phyloP scores from a whole-genome alignment of 331 rosid species.

The Acacia concinna region DNA sequence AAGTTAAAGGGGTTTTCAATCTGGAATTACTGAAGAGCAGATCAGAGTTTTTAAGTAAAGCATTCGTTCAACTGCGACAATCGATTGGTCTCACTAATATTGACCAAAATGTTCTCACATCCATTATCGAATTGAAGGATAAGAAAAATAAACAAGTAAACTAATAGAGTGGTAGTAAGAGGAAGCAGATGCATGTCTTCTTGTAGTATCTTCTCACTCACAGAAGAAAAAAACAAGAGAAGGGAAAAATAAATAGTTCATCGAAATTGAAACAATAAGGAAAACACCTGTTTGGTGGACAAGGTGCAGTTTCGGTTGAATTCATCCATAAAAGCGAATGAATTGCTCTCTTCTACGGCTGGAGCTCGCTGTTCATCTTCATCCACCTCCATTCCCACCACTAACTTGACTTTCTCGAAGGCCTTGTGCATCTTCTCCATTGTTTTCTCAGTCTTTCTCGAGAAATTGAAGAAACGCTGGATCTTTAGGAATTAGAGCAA shows the following conservation, averaged over 20 bases:
- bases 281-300: slow-evolving; percentile 72
- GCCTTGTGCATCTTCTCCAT: slow-evolving; percentile 89
- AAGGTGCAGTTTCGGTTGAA: slow-evolving; percentile 83
- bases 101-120: slow-evolving; percentile 10
- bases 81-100: not conserved
- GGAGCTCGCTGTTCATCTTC: slow-evolving; percentile 55
- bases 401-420: slow-evolving; percentile 76
- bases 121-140: not conserved
- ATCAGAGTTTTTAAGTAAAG: slow-evolving; percentile 18
- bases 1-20: not conserved
- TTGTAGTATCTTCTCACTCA: not conserved
- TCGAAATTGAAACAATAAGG: not conserved
- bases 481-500: slow-evolving; percentile 30
- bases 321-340: slow-evolving; percentile 72
- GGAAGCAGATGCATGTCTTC: not conserved
- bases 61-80: not conserved
- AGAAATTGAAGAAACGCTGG: slow-evolving; percentile 34
- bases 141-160: not conserved
- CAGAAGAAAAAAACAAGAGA: not conserved
- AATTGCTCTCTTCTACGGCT: slow-evolving; percentile 37
- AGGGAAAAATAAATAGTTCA: not conserved
- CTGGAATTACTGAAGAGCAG: slow-evolving; percentile 4
- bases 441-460: slow-evolving; percentile 33
- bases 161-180: not conserved
- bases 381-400: slow-evolving; percentile 81